Percentiles rank a stretch among this genome's conserved stretches.
These are phyloP conservation scores for Lasiosphaeria hispida DNA, from an alignment of 495 filamentous ascomycete genomes.

Conservation along the genomic window DNA sequence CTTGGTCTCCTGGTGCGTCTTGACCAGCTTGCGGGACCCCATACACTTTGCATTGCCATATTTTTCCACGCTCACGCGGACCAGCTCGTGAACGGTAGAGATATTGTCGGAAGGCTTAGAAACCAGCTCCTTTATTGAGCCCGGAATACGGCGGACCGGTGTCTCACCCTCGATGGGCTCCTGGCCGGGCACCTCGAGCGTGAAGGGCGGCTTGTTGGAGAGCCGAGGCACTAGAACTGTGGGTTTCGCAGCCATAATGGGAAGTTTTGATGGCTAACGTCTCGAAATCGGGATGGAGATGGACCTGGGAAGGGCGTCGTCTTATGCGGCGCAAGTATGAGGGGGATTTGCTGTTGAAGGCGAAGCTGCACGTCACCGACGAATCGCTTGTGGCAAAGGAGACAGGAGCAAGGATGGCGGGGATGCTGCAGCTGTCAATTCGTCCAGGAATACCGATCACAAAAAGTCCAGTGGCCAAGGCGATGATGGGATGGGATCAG, in stretches of 20 bases:
- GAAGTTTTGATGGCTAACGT: not conserved
- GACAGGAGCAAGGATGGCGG: too few species aligned
- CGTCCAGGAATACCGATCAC: too few species aligned
- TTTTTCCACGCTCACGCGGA: slow-evolving; percentile 71
- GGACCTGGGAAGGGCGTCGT: too few species aligned
- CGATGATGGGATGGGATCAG: too few species aligned
- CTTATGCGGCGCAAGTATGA: too few species aligned
- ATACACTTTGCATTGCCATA: slow-evolving; percentile 88
- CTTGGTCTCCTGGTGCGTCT: slow-evolving; percentile 87
- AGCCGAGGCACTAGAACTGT: slow-evolving; percentile 61
- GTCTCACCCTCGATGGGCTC: slow-evolving; percentile 81
- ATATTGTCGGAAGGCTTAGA: slow-evolving; percentile 61
- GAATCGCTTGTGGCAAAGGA: too few species aligned
- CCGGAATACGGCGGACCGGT: slow-evolving; percentile 76
- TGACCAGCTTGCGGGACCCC: slow-evolving; percentile 75
- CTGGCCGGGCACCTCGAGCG: slow-evolving; percentile 72
- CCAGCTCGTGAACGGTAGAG: slow-evolving; percentile 81
- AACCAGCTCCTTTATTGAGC: slow-evolving; percentile 67
- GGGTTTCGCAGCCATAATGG: slow-evolving; percentile 47
- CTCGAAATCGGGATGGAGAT: too few species aligned
- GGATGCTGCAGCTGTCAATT: too few species aligned
- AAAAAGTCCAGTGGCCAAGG: too few species aligned
- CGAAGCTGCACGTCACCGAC: too few species aligned
- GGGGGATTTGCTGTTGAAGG: too few species aligned
- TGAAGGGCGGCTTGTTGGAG: slow-evolving; percentile 64